These are phyloP conservation scores for Daedaleopsis nitida DNA, from an alignment of 768 basidiomycete species.

Conservation along the genomic window DNA sequence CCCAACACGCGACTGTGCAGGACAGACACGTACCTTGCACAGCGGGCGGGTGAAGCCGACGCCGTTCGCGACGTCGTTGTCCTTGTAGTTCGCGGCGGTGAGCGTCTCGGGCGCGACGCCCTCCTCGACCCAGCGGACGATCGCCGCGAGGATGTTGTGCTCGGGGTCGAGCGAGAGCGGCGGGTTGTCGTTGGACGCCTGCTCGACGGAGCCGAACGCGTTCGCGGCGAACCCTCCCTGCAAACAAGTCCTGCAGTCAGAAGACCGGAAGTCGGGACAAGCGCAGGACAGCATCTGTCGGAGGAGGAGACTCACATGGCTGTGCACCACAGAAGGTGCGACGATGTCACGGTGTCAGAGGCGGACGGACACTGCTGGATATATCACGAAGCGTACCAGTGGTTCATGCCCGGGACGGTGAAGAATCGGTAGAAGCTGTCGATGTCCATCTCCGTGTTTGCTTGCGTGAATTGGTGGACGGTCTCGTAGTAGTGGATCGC, in stretches of 20 bases:
- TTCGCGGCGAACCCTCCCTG: slow-evolving; percentile 30
- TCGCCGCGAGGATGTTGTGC: slow-evolving; percentile 32
- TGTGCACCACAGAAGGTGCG: neutral
- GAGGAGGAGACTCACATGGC: neutral
- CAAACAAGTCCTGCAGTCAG: too few relatives aligned
- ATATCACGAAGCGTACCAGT: slow-evolving; percentile 25
- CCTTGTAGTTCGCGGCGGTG: slow-evolving; percentile 22
- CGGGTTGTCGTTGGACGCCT: slow-evolving; percentile 23
- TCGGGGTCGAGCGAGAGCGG: slow-evolving; percentile 22
- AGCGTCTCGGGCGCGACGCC: slow-evolving; percentile 30
- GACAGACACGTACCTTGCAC: slow-evolving; percentile 22
- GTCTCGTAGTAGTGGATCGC: slow-evolving; percentile 28
- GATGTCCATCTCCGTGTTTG: slow-evolving; percentile 25
- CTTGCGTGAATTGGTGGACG: slow-evolving; percentile 25
- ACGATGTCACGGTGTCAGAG: neutral
- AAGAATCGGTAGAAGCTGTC: slow-evolving; percentile 37
- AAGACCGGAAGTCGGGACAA: neutral
- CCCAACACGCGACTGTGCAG: too few relatives aligned
- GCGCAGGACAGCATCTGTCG: slow-evolving; percentile 7
- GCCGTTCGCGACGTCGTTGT: slow-evolving; percentile 23
- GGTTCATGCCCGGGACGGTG: slow-evolving; percentile 35
- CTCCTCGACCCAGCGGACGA: slow-evolving; percentile 37
- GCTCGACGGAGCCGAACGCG: slow-evolving; percentile 29
- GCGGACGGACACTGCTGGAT: neutral
- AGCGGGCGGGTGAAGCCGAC: slow-evolving; percentile 25